A percentile compares a stretch with the other conserved stretches of the same genome.
Evolutionary conservation across 1,284 basidiomycete species (phyloP).

Genomic region (Pseudozyma flocculosa): DNA sequence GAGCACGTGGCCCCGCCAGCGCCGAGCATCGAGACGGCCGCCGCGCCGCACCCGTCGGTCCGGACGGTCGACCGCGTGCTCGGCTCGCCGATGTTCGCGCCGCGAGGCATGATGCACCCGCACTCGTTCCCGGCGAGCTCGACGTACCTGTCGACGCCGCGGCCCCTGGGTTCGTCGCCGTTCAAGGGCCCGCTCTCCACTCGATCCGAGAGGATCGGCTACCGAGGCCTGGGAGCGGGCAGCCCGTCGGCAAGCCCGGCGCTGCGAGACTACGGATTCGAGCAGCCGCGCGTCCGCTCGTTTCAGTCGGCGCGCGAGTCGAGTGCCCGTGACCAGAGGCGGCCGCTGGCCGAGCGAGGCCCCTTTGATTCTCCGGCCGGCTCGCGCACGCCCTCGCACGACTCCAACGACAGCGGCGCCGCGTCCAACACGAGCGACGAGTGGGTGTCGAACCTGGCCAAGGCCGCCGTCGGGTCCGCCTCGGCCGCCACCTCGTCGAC

Average conservation of each 20-base stretch:
- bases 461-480: too few species aligned
- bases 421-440: constrained; percentile 7
- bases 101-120: background rate
- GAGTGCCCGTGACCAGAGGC: constrained; percentile 1
- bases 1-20: background rate
- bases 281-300: background rate
- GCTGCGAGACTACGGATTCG: background rate
- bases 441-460: background rate
- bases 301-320: constrained; percentile 1
- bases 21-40: background rate
- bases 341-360: constrained; percentile 1
- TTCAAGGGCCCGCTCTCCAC: constrained; percentile 11
- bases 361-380: too few species aligned
- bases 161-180: background rate
- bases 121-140: background rate
- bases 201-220: constrained; percentile 19
- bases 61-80: background rate
- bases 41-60: too few species aligned
- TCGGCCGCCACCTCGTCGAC: too few species aligned
- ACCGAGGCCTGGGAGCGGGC: constrained; percentile 17
- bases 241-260: constrained; percentile 13
- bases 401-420: background rate
- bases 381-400: background rate
- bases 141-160: background rate
- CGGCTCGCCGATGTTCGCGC: background rate